Conservation (phyloP, 768 basidiomycete species). For the Termitomyces sp. region DNA sequence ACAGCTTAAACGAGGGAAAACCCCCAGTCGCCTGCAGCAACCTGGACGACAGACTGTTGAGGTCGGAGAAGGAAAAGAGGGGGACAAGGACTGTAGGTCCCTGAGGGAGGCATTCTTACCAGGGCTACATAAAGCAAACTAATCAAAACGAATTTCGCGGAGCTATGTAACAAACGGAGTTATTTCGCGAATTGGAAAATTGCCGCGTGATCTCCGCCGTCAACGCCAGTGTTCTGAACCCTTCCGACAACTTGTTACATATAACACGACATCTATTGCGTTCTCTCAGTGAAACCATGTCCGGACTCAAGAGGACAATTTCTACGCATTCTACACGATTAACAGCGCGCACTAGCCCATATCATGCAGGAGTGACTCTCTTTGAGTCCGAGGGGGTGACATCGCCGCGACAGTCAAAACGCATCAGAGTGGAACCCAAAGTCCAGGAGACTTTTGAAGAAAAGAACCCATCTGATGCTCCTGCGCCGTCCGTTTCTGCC, state of each 20-base stretch:
- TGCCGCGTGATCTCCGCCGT: neutral
- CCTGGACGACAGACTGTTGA: neutral
- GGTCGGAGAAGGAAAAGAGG: slow-evolving; percentile 1
- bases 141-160: slow-evolving; percentile 9
- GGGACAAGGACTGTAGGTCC: neutral
- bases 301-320: slow-evolving; percentile 13
- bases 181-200: neutral
- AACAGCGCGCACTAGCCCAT: slow-evolving; percentile 35
- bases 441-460: slow-evolving; percentile 10
- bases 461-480: neutral
- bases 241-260: too few species aligned
- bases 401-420: slow-evolving; percentile 21
- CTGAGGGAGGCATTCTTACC: slow-evolving; percentile 1
- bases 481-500: slow-evolving; percentile 8
- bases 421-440: slow-evolving; percentile 22
- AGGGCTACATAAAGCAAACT: slow-evolving; percentile 13
- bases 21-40: neutral
- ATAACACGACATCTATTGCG: neutral
- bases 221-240: neutral
- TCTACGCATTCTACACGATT: slow-evolving; percentile 25
- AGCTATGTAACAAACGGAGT: slow-evolving; percentile 7
- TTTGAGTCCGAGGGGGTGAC: slow-evolving; percentile 24
- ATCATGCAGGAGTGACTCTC: slow-evolving; percentile 36
- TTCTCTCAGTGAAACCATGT: slow-evolving; percentile 3
- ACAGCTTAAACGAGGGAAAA: neutral